Conservation (phyloP, 148 eudicot genomes). For the Vaccinium myrtillus region DNA sequence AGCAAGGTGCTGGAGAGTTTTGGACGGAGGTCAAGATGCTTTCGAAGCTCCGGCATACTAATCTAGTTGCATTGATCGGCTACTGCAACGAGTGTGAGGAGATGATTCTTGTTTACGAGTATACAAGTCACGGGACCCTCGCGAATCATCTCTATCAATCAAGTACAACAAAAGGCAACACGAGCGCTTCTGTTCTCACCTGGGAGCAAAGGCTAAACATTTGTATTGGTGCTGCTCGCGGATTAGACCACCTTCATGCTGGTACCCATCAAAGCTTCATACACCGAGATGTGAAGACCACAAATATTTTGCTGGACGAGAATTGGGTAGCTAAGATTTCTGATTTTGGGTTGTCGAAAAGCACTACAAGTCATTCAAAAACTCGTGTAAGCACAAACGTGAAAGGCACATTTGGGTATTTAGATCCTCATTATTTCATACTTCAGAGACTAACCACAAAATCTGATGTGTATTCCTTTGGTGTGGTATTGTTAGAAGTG, state of each 20-base stretch:
- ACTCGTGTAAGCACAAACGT: not conserved
- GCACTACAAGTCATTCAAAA: not conserved
- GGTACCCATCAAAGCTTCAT: not conserved
- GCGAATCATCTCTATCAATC: not conserved
- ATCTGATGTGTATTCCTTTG: not conserved
- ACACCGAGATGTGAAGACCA: constrained; percentile 1
- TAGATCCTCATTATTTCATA: not conserved
- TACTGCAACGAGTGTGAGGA: too few species aligned
- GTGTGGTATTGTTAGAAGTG: not conserved
- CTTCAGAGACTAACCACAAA: not conserved
- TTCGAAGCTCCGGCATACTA: too few species aligned
- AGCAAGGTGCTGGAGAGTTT: too few species aligned
- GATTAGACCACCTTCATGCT: not conserved
- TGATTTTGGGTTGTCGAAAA: not conserved
- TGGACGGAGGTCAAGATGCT: too few species aligned
- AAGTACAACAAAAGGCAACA: not conserved
- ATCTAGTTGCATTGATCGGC: too few species aligned
- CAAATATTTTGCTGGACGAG: not conserved
- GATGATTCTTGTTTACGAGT: too few species aligned
- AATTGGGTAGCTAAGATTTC: constrained; percentile 21
- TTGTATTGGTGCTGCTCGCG: not conserved
- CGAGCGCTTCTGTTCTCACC: not conserved
- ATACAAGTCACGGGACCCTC: not conserved
- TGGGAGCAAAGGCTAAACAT: not conserved
- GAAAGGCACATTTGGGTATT: not conserved